Evolutionary conservation across 1,284 basidiomycete species (phyloP).

Genomic region (Trichosporon ovoides): DNA sequence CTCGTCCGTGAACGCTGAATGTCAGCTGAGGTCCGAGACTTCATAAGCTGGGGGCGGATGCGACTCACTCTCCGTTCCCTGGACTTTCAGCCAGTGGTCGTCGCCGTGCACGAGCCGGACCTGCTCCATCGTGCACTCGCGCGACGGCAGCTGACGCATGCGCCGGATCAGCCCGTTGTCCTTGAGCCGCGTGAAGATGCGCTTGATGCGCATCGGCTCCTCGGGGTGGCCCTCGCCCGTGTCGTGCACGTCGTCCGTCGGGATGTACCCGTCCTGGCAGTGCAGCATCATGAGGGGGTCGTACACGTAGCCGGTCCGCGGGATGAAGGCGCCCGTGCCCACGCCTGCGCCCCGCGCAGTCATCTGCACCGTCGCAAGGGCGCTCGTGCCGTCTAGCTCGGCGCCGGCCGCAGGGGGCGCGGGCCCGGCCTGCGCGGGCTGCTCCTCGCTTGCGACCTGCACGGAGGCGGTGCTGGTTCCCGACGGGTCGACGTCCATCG

Average conservation of each 20-base stretch:
- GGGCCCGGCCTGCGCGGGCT: neutral
- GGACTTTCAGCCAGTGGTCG: conserved; percentile 84
- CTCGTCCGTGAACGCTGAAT: conserved; percentile 64
- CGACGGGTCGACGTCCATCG: conserved; percentile 24
- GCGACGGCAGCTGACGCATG: conserved; percentile 74
- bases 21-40: conserved; percentile 9
- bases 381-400: neutral
- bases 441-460: too few relatives aligned
- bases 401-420: neutral
- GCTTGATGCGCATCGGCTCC: conserved; percentile 76
- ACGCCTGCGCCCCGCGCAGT: neutral
- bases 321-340: conserved; percentile 16
- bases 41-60: neutral
- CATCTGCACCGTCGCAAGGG: neutral
- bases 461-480: too few relatives aligned
- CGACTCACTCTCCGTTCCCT: conserved; percentile 53
- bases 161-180: conserved; percentile 59
- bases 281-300: conserved; percentile 84
- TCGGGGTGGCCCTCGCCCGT: conserved; percentile 65
- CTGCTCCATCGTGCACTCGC: conserved; percentile 70
- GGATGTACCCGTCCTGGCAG: conserved; percentile 45
- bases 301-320: conserved; percentile 74
- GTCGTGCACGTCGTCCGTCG: conserved; percentile 51
- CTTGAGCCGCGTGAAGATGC: conserved; percentile 66
- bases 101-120: conserved; percentile 82